Evolutionary conservation across 305 asterid species (phyloP), one percentile per base, ranked within the genome.

Genomic region (Plantago lanceolata): DNA sequence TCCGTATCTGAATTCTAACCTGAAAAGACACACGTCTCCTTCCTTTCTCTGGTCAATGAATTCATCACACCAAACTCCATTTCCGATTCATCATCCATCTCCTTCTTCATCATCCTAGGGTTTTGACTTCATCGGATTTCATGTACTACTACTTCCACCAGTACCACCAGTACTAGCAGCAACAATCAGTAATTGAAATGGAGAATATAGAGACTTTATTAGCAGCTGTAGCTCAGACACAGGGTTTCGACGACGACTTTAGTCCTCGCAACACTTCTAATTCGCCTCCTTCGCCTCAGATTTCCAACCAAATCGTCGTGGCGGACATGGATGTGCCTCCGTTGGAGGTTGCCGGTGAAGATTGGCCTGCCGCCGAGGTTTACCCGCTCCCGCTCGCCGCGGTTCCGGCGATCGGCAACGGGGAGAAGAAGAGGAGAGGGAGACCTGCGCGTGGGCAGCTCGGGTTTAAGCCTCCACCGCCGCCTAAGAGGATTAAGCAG

Each of bases 401-500:
- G 43, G 77, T 21, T 24, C 21, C n/a, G 64, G 59, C 51, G 79
- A 76, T 59, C 70, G 79, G 69, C 70, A 67, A 31, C 14, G 76
- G 28, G 12, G 95, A 81, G 68, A 89, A 69, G 79, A 70, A 77
- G 81, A 85, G 73, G 78, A 77, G 98, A 47, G 97, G 98, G 4
- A 77, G 98, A 44, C 91, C 93, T 54, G 81, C 95, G 4, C 76
- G 68, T 71, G 86, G 77, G 57, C 83, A 70, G 58, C 14, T 49
- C 19, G 70, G 19, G 52, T 67, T 74, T 19, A 79, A 47, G 57
- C 77, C 79, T 51, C 90, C 84, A 58, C 90, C 81, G 3, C 73
- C 73, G 15, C 28, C 28, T 3, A 84, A 84, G 79, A 65, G 72
- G 78, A 64, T 52, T 24, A 80, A 79, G 20, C 74, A 50, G 17